Evolutionary conservation across 805 yeast genomes (phyloP), one percentile per base, ranked within the genome.

Genomic region (Schwanniomyces yamadae): DNA sequence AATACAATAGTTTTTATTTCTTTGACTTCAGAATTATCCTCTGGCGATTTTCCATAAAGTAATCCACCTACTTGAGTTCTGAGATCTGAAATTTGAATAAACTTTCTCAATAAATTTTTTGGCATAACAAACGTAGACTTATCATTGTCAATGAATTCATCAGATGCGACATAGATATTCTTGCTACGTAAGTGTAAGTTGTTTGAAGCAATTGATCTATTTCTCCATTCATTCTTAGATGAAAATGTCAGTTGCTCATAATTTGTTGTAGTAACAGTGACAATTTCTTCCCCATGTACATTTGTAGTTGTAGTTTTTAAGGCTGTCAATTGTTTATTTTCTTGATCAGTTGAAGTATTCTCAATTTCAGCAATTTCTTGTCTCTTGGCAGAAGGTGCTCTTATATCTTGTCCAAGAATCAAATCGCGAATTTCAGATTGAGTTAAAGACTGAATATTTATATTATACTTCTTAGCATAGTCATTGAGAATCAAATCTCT

Each of bases 271-370:
- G 98, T 89, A 20, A 91, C 96, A 0, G 96, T 91, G 27, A 85
- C 83, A 50, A 93, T 91, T 50, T 90, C 95, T 54, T 93, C 99
- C 22, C 99, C 99, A 52, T 90, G 97, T 2, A 86, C 95, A 54
- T 88, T 93, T 17, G 81, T 80, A 0, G 95, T 84, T 38, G 81
- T 83, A 0, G 95, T 80, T 49, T 87, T 89, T 48, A 82, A 73
- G 0, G 95, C 93, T 0, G 89, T 77, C 21, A 82, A 62, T 45
- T 84, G 82, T 23, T 61, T 56, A 39, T 72, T 71, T 10, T 67
- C 69, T 7, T 65, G 68, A 22, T 66, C 71, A 25, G 57, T 58
- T 0, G 65, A 54, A 6, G 74, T 73, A 16, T 36, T 40, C 35
- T 82, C 89, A 33, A 87, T 70, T 39, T 84, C 90, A 0, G 90